Evolutionary conservation across 2,329 filamentous ascomycete species (phyloP).

Genomic region (Exophiala lecanii-corni): DNA sequence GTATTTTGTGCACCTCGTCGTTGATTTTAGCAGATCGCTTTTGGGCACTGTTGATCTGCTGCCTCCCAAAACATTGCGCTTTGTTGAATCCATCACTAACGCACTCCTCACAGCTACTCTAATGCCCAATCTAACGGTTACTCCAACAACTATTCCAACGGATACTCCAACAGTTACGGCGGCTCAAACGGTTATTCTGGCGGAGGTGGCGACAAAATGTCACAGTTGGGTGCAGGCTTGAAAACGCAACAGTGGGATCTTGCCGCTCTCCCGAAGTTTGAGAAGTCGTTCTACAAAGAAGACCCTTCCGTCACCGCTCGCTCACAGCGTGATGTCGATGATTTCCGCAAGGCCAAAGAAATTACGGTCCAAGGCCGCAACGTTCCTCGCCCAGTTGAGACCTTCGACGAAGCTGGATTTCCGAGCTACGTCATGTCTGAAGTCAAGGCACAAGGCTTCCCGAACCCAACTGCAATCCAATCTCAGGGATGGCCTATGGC

Average conservation of each 20-base stretch:
- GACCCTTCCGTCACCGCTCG: slow-evolving; percentile 71
- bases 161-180: slow-evolving; percentile 47
- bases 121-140: slow-evolving; percentile 43
- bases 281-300: slow-evolving; percentile 99
- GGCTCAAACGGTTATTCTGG: slow-evolving; percentile 49
- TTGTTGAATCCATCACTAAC: not conserved
- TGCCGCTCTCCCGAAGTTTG: slow-evolving; percentile 81
- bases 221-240: slow-evolving; percentile 77
- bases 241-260: slow-evolving; percentile 89
- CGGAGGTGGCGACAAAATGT: slow-evolving; percentile 88
- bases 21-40: too few relatives aligned
- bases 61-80: slow-evolving; percentile 1
- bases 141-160: slow-evolving; percentile 46
- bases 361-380: slow-evolving; percentile 77
- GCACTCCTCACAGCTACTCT: slow-evolving; percentile 7
- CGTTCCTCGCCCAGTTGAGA: slow-evolving; percentile 90
- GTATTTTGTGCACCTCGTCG: too few relatives aligned
- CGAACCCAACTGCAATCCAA: slow-evolving; percentile 90
- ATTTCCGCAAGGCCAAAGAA: slow-evolving; percentile 78
- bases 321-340: slow-evolving; percentile 73
- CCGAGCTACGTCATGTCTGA: slow-evolving; percentile 96
- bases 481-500: slow-evolving; percentile 99
- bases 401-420: slow-evolving; percentile 96
- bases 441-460: slow-evolving; percentile 96
- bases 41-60: not conserved